Evolutionary conservation across 1,284 basidiomycete genomes (phyloP), one percentile per base, ranked within the genome.

Genomic region (Kalmanozyma brasiliensis): DNA sequence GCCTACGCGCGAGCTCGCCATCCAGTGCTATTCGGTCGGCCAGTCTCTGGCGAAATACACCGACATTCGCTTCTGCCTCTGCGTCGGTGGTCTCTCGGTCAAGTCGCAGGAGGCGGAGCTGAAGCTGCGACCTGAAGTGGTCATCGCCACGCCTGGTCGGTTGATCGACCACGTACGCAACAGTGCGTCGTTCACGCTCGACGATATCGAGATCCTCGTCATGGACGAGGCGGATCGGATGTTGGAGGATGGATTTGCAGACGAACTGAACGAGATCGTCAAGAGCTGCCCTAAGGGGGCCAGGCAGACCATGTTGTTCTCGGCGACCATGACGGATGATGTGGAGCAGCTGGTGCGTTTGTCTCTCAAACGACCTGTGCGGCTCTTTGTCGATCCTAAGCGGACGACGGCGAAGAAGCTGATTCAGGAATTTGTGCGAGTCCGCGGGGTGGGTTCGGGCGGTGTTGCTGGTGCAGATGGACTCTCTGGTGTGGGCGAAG

Each of bases 211-310:
- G 84, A 98, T 98, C 80, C 89, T 98, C 48, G 94, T 98, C 73
- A 95, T 98, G 93, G 96, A 98, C 83, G 95, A 99, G 85, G 96
- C 96, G 16, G 95, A 99, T 83, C 88, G 94, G 43, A 98, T 98
- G 95, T 92, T 98, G 58, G 90, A 96, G 79, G 88, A 98, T 20
- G 96, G 96, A 11, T 98, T 98, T 83, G 95, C 98, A 82, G 88
- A 88, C n/a, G 94, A 96, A 81, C 84, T 99, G 43, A 93, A 91
- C 41, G 96, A 93, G 82, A 98, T 99, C 74, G 85, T 99, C 51
- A 95, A 98, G 83, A 88, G 91, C 58, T 87, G 98, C 67, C 95
- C 96, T 3, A 76, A 49, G 70, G 73, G 67, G 5, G 87, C 51
- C 0, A 74, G 73, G 36, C 78, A 76, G 37, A 79, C 77, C 4